Percentiles rank a stretch among this genome's conserved stretches.
phyloP scores from a whole-genome alignment of 306 rosid genomes.

The Glycine latifolia region DNA sequence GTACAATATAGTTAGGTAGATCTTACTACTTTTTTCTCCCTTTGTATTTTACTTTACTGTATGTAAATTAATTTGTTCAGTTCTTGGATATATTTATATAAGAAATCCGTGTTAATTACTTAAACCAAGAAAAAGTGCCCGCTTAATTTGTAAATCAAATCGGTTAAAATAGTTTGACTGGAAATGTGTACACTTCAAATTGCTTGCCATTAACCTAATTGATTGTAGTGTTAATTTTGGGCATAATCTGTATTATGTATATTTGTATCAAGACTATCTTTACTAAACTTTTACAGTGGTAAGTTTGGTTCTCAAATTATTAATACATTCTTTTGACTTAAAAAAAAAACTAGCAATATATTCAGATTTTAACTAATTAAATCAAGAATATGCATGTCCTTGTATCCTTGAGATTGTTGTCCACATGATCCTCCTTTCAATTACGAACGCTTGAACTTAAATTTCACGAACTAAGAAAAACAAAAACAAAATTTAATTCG shows the following conservation, averaged over 20 bases:
- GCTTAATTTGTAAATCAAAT: not conserved
- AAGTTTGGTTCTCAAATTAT: not conserved
- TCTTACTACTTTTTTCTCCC: not conserved
- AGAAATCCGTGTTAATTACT: constrained; percentile 14
- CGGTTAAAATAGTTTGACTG: not conserved
- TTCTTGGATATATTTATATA: not conserved
- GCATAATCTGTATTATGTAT: too few species aligned
- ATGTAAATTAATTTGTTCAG: constrained; percentile 36
- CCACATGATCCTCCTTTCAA: too few species aligned
- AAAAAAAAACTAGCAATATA: too few species aligned
- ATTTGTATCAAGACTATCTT: not conserved
- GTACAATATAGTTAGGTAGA: not conserved
- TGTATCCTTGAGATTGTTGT: too few species aligned
- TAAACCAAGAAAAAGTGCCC: not conserved
- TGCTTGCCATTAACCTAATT: not conserved
- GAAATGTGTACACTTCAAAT: not conserved
- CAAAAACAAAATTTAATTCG: too few species aligned
- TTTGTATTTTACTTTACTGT: constrained; percentile 23
- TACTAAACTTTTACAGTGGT: not conserved
- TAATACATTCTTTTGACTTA: too few species aligned
- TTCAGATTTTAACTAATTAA: too few species aligned
- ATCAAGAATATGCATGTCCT: too few species aligned
- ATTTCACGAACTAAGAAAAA: too few species aligned
- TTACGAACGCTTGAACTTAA: too few species aligned
- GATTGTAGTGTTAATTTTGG: not conserved